Evolutionary conservation across 83 land plant species (phyloP), one percentile per base, ranked within the genome.

Genomic region (Picea abies): DNA sequence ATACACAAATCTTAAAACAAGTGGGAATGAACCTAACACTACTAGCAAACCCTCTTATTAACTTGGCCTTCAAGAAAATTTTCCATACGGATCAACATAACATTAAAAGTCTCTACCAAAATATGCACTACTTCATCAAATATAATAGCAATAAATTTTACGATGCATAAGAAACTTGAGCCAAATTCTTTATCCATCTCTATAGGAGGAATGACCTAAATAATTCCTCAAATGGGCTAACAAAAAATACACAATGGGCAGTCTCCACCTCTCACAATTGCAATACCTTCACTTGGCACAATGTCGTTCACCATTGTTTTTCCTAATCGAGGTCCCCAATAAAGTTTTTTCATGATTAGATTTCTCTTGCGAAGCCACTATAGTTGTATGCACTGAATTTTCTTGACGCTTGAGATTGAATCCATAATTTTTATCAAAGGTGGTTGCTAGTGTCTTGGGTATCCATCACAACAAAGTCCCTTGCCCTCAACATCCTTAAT

Each of bases 391-490:
- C 0, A 25, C 60, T 26, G 29, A 5, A n/a, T 58, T 86, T 12
- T 85, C 85, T 52, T 85, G 79, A 37, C 83, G 87, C 76, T 83
- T 85, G 67, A 85, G 32, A 60, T 85, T 82, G 49, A 39, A 85
- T 41, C 79, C 82, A 56, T 78, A 63, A 25, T 79, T 78, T 52
- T 85, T 85, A 60, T 85, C 87, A 39, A 85, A 83, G 23, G 81
- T 82, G 16, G 79, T 37, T 14, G 87, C 66, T 10, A 83, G 73
- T 3, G 85, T 84, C 39, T 86, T 60, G 22, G 87, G 82, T 5
- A 85, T 85, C 87, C 32, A 62, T 71, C 20, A 64, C 72, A 16
- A 35, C n/a, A 37, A 41, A 10, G n/a, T 81, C 86, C 17, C 37
- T 11, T 41, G 22, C 20, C 77, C 77, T 73, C 58, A 4, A 58